phyloP scores from a whole-genome alignment of 129 eudicot genomes.

The Flaveria trinervia region DNA sequence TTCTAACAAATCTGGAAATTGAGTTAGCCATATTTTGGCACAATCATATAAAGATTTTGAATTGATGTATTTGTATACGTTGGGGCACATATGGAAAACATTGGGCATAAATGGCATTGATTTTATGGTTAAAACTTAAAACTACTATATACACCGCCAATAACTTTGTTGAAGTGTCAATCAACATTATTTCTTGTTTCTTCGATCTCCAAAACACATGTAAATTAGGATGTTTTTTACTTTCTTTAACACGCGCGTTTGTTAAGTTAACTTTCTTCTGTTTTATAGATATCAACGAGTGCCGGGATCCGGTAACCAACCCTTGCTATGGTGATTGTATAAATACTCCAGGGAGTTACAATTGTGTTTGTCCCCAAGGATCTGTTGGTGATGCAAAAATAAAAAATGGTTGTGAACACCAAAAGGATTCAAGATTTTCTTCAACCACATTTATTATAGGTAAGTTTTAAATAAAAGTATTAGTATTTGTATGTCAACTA shows the following conservation, averaged over 20 bases:
- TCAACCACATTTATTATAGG: conserved; percentile 1
- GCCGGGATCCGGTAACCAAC: conserved; percentile 18
- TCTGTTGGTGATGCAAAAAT: conserved; percentile 25
- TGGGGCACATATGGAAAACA: too few species aligned
- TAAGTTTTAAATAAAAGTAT: background rate
- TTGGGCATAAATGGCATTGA: background rate
- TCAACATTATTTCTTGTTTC: background rate
- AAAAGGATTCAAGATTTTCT: conserved; percentile 1
- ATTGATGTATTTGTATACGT: too few species aligned
- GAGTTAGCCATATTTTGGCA: too few species aligned
- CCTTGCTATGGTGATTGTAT: conserved; percentile 33
- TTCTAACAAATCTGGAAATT: too few species aligned
- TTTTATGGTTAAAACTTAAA: background rate
- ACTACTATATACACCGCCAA: background rate
- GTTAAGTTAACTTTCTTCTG: too few species aligned
- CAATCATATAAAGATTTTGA: too few species aligned
- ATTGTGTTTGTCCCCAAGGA: conserved; percentile 40
- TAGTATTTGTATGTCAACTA: background rate
- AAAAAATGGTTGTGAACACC: background rate
- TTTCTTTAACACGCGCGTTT: too few species aligned
- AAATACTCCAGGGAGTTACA: conserved; percentile 38
- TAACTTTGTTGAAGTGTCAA: background rate
- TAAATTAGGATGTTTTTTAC: too few species aligned
- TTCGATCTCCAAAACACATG: too few species aligned
- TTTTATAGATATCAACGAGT: conserved; percentile 34